These are phyloP conservation scores for Xylaria longipes DNA, from an alignment of 495 filamentous ascomycete genomes.

Conservation along the genomic window DNA sequence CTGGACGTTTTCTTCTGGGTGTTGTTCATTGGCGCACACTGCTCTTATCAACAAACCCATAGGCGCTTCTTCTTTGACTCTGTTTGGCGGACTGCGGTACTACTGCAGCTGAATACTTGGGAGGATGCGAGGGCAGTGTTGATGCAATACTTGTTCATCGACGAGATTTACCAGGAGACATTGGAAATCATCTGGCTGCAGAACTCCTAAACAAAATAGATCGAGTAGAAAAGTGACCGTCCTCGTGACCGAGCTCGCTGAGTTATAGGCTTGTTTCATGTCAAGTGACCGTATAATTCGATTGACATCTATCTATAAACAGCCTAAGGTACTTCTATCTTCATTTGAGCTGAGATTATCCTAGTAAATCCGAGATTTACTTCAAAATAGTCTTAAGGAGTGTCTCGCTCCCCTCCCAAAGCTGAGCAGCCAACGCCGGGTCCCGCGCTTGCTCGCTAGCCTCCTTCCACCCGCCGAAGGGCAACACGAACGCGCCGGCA, in stretches of 20 bases:
- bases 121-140: not conserved
- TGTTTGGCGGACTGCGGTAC: not conserved
- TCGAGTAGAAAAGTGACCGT: not conserved
- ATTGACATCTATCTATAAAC: not conserved
- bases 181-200: not conserved
- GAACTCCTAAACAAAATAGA: not conserved
- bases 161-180: not conserved
- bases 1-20: not conserved
- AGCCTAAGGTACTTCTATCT: not conserved
- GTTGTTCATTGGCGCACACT: not conserved
- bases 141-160: not conserved
- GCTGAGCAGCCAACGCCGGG: not conserved
- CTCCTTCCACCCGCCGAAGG: slow-evolving; percentile 1
- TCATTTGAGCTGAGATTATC: not conserved
- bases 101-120: not conserved
- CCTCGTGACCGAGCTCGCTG: not conserved
- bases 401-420: not conserved
- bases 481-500: slow-evolving; percentile 2
- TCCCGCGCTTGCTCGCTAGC: not conserved
- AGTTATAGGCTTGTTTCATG: not conserved
- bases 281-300: not conserved
- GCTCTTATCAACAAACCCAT: not conserved
- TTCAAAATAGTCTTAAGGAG: not conserved
- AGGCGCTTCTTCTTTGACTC: not conserved
- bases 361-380: not conserved